phyloP scores from a whole-genome alignment of 2,329 filamentous ascomycete species.

The Pseudogymnoascus sp. region DNA sequence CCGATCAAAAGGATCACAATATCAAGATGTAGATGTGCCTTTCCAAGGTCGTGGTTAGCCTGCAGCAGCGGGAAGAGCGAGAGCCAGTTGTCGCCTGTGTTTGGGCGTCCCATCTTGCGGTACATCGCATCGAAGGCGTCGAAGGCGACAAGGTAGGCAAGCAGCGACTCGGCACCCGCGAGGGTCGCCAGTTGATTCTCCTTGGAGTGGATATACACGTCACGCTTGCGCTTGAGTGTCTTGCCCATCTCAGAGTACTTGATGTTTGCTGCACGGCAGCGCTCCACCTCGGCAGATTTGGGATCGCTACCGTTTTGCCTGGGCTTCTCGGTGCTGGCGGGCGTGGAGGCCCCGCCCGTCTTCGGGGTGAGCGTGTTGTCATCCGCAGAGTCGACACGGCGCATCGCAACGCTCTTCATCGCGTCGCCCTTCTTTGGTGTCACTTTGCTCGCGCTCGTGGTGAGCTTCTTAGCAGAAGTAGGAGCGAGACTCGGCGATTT shows the following conservation, averaged over 20 bases:
- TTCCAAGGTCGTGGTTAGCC: neutral
- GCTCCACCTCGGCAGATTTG: slow-evolving; percentile 14
- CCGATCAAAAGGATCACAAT: neutral
- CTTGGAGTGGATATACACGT: slow-evolving; percentile 24
- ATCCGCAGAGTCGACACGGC: slow-evolving; percentile 32
- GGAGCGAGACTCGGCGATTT: neutral
- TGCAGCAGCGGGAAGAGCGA: neutral
- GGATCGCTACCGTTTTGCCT: slow-evolving; percentile 23
- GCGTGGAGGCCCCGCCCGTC: slow-evolving; percentile 26
- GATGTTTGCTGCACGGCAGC: slow-evolving; percentile 14
- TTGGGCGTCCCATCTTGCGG: neutral
- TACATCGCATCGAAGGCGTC: slow-evolving; percentile 4
- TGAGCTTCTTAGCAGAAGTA: neutral
- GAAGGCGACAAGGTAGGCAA: slow-evolving; percentile 26
- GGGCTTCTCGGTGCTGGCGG: slow-evolving; percentile 27
- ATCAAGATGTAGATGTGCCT: neutral
- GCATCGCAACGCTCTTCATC: slow-evolving; percentile 27
- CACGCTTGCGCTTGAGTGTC: slow-evolving; percentile 28
- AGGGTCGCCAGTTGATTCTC: slow-evolving; percentile 21
- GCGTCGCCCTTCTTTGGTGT: slow-evolving; percentile 33
- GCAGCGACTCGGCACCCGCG: slow-evolving; percentile 24
- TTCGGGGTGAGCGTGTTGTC: slow-evolving; percentile 34
- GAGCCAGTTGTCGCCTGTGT: neutral
- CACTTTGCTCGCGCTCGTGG: slow-evolving; percentile 15
- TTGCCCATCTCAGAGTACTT: slow-evolving; percentile 18